Evolutionary conservation across 306 rosid genomes (phyloP), one percentile per base, ranked within the genome.

Genomic region (Lathyrus aphaca): DNA sequence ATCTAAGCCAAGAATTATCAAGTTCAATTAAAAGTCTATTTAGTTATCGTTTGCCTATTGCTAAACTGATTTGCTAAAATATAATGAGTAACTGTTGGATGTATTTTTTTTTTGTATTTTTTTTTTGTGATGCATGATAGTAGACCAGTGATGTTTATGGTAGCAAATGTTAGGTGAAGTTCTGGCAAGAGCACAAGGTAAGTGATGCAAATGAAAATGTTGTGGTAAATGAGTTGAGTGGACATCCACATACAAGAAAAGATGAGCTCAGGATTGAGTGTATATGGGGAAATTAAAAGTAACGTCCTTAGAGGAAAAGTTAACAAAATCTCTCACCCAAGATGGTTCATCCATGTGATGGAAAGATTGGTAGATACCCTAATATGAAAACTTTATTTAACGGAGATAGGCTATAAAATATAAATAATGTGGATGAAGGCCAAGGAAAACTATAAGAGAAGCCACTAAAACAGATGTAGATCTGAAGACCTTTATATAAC

Each of bases 381-480:
- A 42, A 17, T 46, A 44, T 56, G 71, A 55, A 56, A 43, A 46
- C 23, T 30, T 51, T 38, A 67, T 15, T 66, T 66, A 61, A 46
- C 58, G 16, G 9, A 45, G 44, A 49, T 58, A 58, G 2, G 46
- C 44, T 37, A 49, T n/a, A n/a, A n/a, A n/a, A n/a, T n/a, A 63
- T 71, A 60, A 59, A 45, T 39, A 10, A 67, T 54, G 32, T 68
- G 66, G 75, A 13, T 19, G 46, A 68, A 49, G 63, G 42, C 50
- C 55, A 25, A 10, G 49, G 53, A 35, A 16, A 17, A 30, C 42
- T 37, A 10, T 54, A 65, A 32, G 48, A 32, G 60, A 66, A 75
- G 30, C 53, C 74, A 21, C 6, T 64, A 18, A 66, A 74, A 44
- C 15, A 16, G 37, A 58, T 14, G 29, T 45, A 48, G 45, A 59